Evolutionary conservation across 164 flowering plant species (phyloP).

Genomic region (Liriodendron chinense): DNA sequence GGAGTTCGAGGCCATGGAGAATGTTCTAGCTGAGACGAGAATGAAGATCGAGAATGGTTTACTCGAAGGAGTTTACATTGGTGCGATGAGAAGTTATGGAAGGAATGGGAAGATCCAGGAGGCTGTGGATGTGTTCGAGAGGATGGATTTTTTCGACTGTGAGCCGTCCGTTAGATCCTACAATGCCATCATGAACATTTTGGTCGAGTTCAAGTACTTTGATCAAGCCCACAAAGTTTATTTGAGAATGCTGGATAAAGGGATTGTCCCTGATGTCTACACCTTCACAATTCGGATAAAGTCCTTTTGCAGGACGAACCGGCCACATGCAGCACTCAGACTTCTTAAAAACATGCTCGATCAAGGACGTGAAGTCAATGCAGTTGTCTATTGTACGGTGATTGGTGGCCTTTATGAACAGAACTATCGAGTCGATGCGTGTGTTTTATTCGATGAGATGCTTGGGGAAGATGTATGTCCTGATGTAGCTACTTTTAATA

Average conservation of each 20-base stretch:
- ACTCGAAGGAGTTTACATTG: slow-evolving; percentile 74
- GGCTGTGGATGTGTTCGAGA: slow-evolving; percentile 80
- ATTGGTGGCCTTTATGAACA: slow-evolving; percentile 73
- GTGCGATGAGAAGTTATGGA: slow-evolving; percentile 67
- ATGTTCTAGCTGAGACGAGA: slow-evolving; percentile 58
- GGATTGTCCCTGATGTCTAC: slow-evolving; percentile 74
- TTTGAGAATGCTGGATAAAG: slow-evolving; percentile 66
- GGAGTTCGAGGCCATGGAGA: slow-evolving; percentile 73
- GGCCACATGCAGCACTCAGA: slow-evolving; percentile 79
- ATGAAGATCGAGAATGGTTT: slow-evolving; percentile 43
- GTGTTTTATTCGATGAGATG: slow-evolving; percentile 70
- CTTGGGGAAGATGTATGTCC: slow-evolving; percentile 53
- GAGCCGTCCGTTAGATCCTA: slow-evolving; percentile 66
- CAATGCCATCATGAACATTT: slow-evolving; percentile 75
- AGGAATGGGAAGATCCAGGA: slow-evolving; percentile 68
- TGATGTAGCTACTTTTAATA: slow-evolving; percentile 64
- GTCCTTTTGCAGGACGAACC: slow-evolving; percentile 66
- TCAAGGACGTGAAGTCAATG: slow-evolving; percentile 61
- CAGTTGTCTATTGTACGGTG: slow-evolving; percentile 82
- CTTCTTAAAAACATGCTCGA: slow-evolving; percentile 71
- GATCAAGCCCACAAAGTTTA: slow-evolving; percentile 86
- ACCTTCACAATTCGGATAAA: slow-evolving; percentile 86
- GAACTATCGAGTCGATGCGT: slow-evolving; percentile 45
- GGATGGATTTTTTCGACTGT: slow-evolving; percentile 82
- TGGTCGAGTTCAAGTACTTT: slow-evolving; percentile 65